Conservation (phyloP, 2,329 filamentous ascomycete species). For the Penicillium sclerotigenum region DNA sequence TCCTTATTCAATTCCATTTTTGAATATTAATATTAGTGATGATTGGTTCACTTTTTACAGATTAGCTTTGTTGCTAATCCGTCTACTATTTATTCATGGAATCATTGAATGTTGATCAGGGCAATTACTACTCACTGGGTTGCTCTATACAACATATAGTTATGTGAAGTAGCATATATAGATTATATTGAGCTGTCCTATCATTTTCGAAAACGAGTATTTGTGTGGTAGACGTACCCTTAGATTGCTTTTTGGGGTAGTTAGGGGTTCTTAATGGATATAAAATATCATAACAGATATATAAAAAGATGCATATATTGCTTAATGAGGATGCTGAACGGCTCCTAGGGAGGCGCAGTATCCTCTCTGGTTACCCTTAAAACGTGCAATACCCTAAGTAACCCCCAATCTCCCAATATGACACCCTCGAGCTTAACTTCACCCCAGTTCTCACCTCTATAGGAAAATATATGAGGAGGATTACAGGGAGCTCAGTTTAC, state of each 20-base stretch:
- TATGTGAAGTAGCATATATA: not conserved
- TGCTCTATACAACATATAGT: no score
- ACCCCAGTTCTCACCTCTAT: not conserved
- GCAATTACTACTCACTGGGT: not conserved
- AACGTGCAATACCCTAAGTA: not conserved
- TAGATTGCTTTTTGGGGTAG: not conserved
- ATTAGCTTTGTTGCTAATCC: not conserved
- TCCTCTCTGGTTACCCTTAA: not conserved
- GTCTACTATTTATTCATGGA: not conserved
- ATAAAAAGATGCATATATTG: not conserved
- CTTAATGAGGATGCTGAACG: not conserved
- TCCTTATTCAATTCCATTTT: constrained; percentile 1
- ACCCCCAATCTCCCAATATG: not conserved
- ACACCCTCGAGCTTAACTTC: no score
- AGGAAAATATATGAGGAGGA: not conserved
- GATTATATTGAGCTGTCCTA: no score
- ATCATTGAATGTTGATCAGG: not conserved
- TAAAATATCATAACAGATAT: not conserved
- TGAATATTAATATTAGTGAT: not conserved
- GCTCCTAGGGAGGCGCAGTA: not conserved
- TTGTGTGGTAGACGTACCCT: no score
- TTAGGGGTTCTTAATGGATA: not conserved
- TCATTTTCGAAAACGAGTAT: no score
- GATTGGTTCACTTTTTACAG: not conserved
- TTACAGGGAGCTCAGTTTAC: not conserved